These are phyloP conservation scores for Scortechinia acanthostroma DNA, from an alignment of 2,329 filamentous ascomycete genomes.

Conservation along the genomic window DNA sequence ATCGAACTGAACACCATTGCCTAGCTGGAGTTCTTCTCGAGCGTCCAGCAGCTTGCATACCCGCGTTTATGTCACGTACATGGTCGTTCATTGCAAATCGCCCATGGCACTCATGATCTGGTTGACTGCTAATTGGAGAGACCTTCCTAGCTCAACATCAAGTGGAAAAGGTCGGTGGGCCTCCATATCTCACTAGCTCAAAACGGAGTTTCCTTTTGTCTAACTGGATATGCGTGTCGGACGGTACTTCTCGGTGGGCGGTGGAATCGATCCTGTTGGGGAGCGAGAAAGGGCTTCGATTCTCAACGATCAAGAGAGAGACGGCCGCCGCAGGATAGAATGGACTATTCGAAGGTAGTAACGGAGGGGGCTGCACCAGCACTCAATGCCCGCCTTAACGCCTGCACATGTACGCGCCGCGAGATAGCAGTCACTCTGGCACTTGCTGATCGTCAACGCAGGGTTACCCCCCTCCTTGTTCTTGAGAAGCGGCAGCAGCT, in stretches of 20 bases:
- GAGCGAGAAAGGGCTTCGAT: slow-evolving; percentile 11
- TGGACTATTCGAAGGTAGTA: too few relatives aligned
- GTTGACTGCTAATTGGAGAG: slow-evolving; percentile 10
- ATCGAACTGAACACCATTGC: slow-evolving; percentile 11
- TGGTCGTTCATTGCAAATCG: slow-evolving; percentile 12
- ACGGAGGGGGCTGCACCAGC: too few relatives aligned
- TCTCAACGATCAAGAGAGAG: slow-evolving; percentile 11
- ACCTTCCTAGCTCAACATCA: slow-evolving; percentile 4
- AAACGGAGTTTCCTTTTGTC: neutral
- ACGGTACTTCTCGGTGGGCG: slow-evolving; percentile 13
- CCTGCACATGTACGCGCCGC: too few relatives aligned
- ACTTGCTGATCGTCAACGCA: too few relatives aligned
- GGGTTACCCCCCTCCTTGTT: too few relatives aligned
- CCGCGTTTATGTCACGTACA: slow-evolving; percentile 11
- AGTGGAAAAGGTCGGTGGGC: neutral
- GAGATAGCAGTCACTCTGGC: too few relatives aligned
- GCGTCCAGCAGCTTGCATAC: slow-evolving; percentile 12
- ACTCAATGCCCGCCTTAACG: too few relatives aligned
- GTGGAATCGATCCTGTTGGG: slow-evolving; percentile 11
- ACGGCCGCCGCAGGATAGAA: too few relatives aligned
- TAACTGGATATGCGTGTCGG: slow-evolving; percentile 6
- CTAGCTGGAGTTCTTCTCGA: slow-evolving; percentile 9
- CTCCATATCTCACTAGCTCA: too few relatives aligned
- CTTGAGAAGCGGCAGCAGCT: too few relatives aligned
- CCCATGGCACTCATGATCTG: slow-evolving; percentile 10